Evolutionary conservation across 352 stramenopile species (phyloP).

Genomic region (Pythium volutum): DNA sequence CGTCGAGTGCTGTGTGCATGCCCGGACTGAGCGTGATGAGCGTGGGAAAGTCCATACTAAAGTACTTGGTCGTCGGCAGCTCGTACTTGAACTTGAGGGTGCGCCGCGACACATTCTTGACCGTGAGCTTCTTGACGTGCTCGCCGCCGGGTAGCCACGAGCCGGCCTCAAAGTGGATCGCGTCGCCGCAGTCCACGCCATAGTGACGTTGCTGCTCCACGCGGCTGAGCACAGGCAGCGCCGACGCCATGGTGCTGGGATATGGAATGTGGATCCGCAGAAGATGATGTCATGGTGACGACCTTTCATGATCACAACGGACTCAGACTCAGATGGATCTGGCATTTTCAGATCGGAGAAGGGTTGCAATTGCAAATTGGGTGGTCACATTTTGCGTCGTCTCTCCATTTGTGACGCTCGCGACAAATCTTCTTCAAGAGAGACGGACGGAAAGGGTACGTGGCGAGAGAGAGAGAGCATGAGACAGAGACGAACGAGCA

Average conservation of each 20-base stretch:
- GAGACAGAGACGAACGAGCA: too few species aligned
- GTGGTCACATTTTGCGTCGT: constrained; percentile 3
- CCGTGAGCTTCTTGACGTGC: constrained; percentile 85
- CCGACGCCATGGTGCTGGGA: not conserved
- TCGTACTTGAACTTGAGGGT: constrained; percentile 93
- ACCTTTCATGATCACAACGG: not conserved
- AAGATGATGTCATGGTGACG: too few species aligned
- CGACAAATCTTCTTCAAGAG: not conserved
- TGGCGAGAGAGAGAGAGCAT: not conserved
- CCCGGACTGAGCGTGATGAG: constrained; percentile 86
- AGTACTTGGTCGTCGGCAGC: constrained; percentile 91
- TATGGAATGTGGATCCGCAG: too few species aligned
- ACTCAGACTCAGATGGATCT: constrained; percentile 3
- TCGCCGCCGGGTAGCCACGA: constrained; percentile 90
- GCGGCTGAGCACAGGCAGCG: constrained; percentile 59
- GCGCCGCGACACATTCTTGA: constrained; percentile 89
- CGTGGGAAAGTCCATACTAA: constrained; percentile 92
- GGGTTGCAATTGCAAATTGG: not conserved
- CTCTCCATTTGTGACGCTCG: not conserved
- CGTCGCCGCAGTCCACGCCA: constrained; percentile 82
- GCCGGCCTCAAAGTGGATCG: constrained; percentile 84
- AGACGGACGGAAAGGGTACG: not conserved
- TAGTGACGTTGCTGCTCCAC: constrained; percentile 71
- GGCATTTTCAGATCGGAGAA: constrained; percentile 1
- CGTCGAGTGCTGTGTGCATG: constrained; percentile 82